Evolutionary conservation across 768 basidiomycete species (phyloP), one percentile per base, ranked within the genome.

Genomic region (Lentinula raphanica): DNA sequence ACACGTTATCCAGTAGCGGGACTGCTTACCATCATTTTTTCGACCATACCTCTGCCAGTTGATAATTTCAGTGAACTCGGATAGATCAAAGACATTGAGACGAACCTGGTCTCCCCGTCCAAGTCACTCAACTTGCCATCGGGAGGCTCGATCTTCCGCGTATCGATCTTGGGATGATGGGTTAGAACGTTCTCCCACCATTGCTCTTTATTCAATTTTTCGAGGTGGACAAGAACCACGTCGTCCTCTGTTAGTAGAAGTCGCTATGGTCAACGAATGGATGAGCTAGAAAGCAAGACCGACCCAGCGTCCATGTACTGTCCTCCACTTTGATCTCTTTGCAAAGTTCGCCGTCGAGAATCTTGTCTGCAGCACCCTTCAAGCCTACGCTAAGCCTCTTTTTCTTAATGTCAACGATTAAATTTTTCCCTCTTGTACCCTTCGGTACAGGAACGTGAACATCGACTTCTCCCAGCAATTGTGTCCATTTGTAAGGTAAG

Each of bases 171-270:
- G 13, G 97, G 94, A 67, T 97, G 94, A 66, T 96, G 92, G 1
- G 88, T 89, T 51, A 98, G 76, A 62, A 98, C 88, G 69, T 98
- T 94, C 70, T 94, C 91, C 97, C 97, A 99, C 97, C 97, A 98
- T 59, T 90, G 84, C 70, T 90, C 84, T 61, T 90, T 76, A 71
- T 94, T 92, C 54, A 91, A 64, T 71, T 96, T 95, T 72, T 94
- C 92, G 42, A 95, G 80, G 66, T 93, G 90, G 50, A 96, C 77
- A 17, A 82, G 74, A 54, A 96, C 75, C 59, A 87, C 75, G 62
- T 87, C 86, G 69, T 95, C 93, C 78, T 92, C 92, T 95, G 62
- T 54, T 17, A 39, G 7, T 15, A 1, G 21, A 50, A 25, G 17
- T 53, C 32, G 46, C 21, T 32, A 38, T 15, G 46, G 49, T n/a